These are phyloP conservation scores for Chrysosphaeria jannelii DNA, from an alignment of 2,329 filamentous ascomycete genomes.

Conservation along the genomic window DNA sequence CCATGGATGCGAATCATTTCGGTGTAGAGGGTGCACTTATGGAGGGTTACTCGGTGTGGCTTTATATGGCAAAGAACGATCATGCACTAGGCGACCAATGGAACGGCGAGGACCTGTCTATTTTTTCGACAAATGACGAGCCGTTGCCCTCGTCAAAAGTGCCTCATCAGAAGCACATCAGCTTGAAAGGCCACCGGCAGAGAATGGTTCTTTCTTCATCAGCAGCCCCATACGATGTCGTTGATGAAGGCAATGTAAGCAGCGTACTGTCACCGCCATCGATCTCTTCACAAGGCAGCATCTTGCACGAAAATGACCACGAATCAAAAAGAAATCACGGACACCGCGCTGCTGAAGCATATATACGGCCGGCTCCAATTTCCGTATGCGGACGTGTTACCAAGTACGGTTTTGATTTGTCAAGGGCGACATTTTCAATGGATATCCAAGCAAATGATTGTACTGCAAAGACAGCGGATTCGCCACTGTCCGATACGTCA, in stretches of 20 bases:
- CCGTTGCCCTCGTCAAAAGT: constrained; percentile 20
- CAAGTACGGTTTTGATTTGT: constrained; percentile 55
- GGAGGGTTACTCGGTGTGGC: constrained; percentile 73
- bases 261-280: constrained; percentile 7
- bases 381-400: constrained; percentile 39
- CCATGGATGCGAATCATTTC: constrained; percentile 89
- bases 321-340: constrained; percentile 14
- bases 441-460: too few relatives aligned
- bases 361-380: constrained; percentile 59
- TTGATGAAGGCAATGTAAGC: constrained; percentile 16
- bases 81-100: constrained; percentile 78
- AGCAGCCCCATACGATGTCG: too few relatives aligned
- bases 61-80: constrained; percentile 57
- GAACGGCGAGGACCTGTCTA: constrained; percentile 93
- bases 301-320: constrained; percentile 1
- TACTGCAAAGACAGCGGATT: constrained; percentile 7
- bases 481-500: constrained; percentile 1
- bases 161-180: constrained; percentile 9
- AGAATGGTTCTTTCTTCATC: too few relatives aligned
- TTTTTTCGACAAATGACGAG: constrained; percentile 61
- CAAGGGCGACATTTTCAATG: constrained; percentile 47
- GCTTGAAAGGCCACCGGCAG: constrained; percentile 7
- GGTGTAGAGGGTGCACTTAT: constrained; percentile 59
- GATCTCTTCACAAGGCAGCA: constrained; percentile 8
- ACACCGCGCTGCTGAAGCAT: constrained; percentile 75